phyloP scores from a whole-genome alignment of 345 rosid genomes.

The Corchorus capsularis region DNA sequence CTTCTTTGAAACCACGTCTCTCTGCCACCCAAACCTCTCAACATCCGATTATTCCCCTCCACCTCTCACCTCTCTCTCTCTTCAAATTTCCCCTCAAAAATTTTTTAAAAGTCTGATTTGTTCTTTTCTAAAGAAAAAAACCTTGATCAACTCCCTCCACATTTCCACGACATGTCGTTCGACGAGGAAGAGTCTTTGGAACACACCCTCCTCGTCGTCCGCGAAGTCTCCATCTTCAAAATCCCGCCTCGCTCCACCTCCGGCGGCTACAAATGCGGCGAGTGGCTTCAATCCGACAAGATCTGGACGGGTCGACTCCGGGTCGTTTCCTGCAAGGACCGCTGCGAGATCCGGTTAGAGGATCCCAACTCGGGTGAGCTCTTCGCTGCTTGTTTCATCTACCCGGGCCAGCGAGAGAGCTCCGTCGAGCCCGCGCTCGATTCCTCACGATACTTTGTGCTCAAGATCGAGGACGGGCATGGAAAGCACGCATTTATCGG shows the following conservation, averaged over 20 bases:
- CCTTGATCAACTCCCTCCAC: not conserved
- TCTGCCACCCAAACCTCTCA: slow-evolving; percentile 14
- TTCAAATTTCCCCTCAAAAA: not conserved
- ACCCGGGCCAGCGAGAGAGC: slow-evolving; percentile 79
- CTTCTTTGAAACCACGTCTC: slow-evolving; percentile 21
- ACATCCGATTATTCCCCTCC: not conserved
- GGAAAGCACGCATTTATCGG: slow-evolving; percentile 98
- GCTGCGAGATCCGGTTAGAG: slow-evolving; percentile 98
- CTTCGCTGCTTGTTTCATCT: slow-evolving; percentile 93
- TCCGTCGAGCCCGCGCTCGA: slow-evolving; percentile 97
- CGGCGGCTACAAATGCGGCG: slow-evolving; percentile 98
- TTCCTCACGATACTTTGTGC: slow-evolving; percentile 93
- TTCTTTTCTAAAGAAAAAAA: not conserved
- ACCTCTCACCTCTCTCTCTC: not conserved
- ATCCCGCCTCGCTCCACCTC: slow-evolving; percentile 94
- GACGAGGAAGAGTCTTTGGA: slow-evolving; percentile 87
- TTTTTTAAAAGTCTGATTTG: not conserved
- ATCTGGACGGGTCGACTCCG: slow-evolving; percentile 99
- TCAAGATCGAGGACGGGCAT: slow-evolving; percentile 88
- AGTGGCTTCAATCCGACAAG: slow-evolving; percentile 98
- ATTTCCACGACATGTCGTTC: slow-evolving; percentile 56
- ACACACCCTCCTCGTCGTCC: slow-evolving; percentile 95
- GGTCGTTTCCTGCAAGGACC: slow-evolving; percentile 90
- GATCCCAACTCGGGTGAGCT: slow-evolving; percentile 89
- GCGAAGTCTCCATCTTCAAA: slow-evolving; percentile 88